A percentile compares a stretch with the other conserved stretches of the same genome.
These are phyloP conservation scores for Puccinia coronata DNA, from an alignment of 1,284 basidiomycete species.

Conservation along the genomic window DNA sequence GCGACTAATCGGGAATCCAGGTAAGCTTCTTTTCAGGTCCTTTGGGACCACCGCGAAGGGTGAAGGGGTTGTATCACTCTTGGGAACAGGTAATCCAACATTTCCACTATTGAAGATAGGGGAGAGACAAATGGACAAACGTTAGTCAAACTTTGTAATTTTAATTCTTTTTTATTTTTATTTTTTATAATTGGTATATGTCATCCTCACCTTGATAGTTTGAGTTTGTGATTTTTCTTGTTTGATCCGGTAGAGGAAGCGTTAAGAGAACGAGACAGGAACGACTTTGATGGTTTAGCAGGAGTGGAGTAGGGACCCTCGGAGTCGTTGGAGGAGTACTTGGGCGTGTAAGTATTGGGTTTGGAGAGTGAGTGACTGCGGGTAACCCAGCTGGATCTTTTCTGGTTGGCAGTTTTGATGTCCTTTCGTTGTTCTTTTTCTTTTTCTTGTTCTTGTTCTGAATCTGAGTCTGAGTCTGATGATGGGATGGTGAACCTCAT, in stretches of 20 bases:
- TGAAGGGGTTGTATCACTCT: constrained; percentile 35
- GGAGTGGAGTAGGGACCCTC: not conserved
- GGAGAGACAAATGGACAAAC: not conserved
- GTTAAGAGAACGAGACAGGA: constrained; percentile 16
- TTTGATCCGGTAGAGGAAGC: not conserved
- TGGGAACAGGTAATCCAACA: constrained; percentile 25
- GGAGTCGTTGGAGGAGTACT: not conserved
- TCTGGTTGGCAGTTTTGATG: not conserved
- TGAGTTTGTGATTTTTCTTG: not conserved
- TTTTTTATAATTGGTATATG: not conserved
- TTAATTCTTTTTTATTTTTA: too few relatives aligned
- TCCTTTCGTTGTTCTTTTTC: not conserved
- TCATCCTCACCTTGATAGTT: constrained; percentile 15
- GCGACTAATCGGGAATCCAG: constrained; percentile 13
- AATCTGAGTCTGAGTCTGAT: constrained; percentile 21
- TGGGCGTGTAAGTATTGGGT: not conserved
- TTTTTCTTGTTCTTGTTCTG: not conserved
- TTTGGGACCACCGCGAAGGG: constrained; percentile 28
- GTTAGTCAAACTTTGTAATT: too few relatives aligned
- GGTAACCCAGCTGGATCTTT: not conserved
- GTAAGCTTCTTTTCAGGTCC: not conserved
- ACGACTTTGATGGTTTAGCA: constrained; percentile 9
- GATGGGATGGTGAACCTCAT: constrained; percentile 27
- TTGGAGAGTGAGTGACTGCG: not conserved
- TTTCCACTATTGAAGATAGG: not conserved